phyloP scores from a whole-genome alignment of 192 early-diverging fungal genomes.

The Rhizophagus sp. region DNA sequence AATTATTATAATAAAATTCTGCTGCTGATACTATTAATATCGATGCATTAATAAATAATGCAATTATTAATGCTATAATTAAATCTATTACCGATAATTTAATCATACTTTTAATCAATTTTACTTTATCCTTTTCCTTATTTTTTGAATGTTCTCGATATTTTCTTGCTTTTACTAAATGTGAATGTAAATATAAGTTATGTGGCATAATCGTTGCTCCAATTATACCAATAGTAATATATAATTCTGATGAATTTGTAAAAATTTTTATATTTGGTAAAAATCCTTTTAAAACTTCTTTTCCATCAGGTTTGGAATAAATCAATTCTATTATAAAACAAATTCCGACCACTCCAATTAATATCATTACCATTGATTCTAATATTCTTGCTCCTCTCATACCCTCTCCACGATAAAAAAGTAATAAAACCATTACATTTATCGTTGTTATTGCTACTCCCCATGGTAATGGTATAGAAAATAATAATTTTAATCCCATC shows the following conservation, averaged over 20 bases:
- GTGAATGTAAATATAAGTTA: slow-evolving; percentile 79
- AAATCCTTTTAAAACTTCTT: slow-evolving; percentile 66
- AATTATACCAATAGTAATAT: slow-evolving; percentile 80
- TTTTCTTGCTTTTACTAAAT: slow-evolving; percentile 66
- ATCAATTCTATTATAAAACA: slow-evolving; percentile 69
- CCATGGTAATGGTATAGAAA: slow-evolving; percentile 64
- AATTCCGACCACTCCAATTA: slow-evolving; percentile 61
- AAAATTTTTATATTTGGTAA: slow-evolving; percentile 59
- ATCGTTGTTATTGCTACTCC: slow-evolving; percentile 74
- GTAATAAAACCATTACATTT: slow-evolving; percentile 73
- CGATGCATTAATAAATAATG: slow-evolving; percentile 74
- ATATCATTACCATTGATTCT: slow-evolving; percentile 63
- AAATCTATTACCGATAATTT: slow-evolving; percentile 58
- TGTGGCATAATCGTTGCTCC: slow-evolving; percentile 91
- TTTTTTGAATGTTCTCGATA: slow-evolving; percentile 27
- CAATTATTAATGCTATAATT: slow-evolving; percentile 65
- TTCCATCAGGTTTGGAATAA: slow-evolving; percentile 57
- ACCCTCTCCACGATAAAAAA: slow-evolving; percentile 55
- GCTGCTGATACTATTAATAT: slow-evolving; percentile 83
- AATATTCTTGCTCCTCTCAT: slow-evolving; percentile 57
- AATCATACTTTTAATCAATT: slow-evolving; percentile 9
- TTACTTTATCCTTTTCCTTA: slow-evolving; percentile 34
- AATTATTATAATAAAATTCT: slow-evolving; percentile 60
- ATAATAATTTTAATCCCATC: slow-evolving; percentile 77
- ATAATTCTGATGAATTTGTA: slow-evolving; percentile 56